Percentiles rank a stretch among this genome's conserved stretches.
phyloP scores from a whole-genome alignment of 2,329 filamentous ascomycete genomes.

The Celoporthe dispersa region DNA sequence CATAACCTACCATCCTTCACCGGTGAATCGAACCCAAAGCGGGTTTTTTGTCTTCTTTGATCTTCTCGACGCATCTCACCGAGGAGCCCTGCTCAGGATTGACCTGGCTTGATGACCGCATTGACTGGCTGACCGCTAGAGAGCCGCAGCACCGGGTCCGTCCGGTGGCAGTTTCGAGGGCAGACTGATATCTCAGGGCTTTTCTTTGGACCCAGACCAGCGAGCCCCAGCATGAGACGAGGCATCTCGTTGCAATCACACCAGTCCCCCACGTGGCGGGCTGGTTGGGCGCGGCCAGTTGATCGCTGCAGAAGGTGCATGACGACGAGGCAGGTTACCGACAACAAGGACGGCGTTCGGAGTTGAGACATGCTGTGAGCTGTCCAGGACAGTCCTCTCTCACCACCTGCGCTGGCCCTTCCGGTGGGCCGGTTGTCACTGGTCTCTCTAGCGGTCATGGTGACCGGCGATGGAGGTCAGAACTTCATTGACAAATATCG shows the following conservation, averaged over 20 bases:
- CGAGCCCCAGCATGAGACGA: neutral
- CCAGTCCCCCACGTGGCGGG: neutral
- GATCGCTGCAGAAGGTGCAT: neutral
- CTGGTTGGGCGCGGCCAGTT: neutral
- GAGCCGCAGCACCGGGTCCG: constrained; percentile 9
- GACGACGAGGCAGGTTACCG: neutral
- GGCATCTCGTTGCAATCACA: neutral
- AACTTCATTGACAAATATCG: neutral
- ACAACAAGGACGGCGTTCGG: neutral
- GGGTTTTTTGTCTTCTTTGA: neutral
- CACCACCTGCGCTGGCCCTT: neutral
- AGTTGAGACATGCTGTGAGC: neutral
- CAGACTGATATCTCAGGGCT: neutral
- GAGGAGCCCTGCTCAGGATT: neutral
- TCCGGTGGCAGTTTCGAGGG: neutral
- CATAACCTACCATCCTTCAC: neutral
- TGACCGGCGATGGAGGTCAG: constrained; percentile 2
- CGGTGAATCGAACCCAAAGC: neutral
- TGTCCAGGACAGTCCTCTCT: neutral
- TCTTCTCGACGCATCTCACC: neutral
- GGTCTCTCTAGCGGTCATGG: neutral
- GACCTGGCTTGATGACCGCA: neutral
- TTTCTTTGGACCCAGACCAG: neutral
- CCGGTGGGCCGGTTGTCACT: neutral
- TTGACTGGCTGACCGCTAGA: constrained; percentile 2